Conservation (phyloP, 2,329 filamentous ascomycete species). For the Capronia coronata region DNA sequence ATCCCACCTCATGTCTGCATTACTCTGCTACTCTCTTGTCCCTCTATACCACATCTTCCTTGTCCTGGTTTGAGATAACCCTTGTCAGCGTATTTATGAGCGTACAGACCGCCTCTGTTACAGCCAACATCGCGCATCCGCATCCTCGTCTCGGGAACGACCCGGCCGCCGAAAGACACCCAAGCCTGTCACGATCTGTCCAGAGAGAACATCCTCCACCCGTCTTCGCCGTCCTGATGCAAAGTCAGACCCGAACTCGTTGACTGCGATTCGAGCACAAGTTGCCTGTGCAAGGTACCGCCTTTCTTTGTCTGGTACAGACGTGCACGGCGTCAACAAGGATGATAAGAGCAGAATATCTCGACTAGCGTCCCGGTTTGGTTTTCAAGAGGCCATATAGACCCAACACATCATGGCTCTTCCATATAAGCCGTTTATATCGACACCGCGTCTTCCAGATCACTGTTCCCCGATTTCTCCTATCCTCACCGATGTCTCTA, state of each 20-base stretch:
- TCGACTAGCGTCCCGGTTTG: not conserved
- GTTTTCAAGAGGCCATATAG: not conserved
- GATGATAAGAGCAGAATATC: slow-evolving; percentile 9
- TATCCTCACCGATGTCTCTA: slow-evolving; percentile 53
- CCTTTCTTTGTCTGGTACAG: too few species aligned
- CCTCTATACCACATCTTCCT: not conserved
- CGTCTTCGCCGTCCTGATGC: not conserved
- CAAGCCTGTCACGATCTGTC: too few species aligned
- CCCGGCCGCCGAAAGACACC: not conserved
- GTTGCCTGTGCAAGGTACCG: too few species aligned
- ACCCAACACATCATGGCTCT: slow-evolving; percentile 11
- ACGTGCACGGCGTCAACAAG: too few species aligned
- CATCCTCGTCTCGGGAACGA: not conserved
- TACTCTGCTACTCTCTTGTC: not conserved
- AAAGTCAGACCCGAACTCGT: not conserved
- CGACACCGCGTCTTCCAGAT: slow-evolving; percentile 41
- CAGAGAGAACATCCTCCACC: too few species aligned
- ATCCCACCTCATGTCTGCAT: not conserved
- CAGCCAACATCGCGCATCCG: not conserved
- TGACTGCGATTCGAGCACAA: not conserved
- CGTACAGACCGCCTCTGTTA: not conserved
- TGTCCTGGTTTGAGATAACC: not conserved
- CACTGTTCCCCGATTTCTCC: slow-evolving; percentile 56
- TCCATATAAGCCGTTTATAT: slow-evolving; percentile 5
- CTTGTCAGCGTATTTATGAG: not conserved